These are phyloP conservation scores for Ramalina intermedia DNA, from an alignment of 495 filamentous ascomycete genomes.

Conservation along the genomic window DNA sequence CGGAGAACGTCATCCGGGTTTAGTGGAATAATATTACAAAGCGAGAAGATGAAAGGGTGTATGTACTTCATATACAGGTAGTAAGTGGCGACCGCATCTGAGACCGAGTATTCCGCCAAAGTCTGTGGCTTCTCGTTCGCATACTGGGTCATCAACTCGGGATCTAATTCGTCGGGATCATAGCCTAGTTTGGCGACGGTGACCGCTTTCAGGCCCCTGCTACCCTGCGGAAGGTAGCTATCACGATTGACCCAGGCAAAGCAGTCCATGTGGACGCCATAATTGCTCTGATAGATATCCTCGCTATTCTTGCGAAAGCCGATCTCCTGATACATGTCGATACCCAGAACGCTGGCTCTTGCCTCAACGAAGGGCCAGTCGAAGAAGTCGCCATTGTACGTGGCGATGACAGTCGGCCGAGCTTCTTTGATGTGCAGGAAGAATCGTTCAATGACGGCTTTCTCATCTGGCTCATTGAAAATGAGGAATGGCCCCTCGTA, in stretches of 20 bases:
- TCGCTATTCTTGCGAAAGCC: conserved; percentile 90
- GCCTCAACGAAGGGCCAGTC: conserved; percentile 99
- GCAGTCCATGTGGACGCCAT: conserved; percentile 98
- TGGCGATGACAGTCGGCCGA: conserved; percentile 88
- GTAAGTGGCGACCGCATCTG: conserved; percentile 96
- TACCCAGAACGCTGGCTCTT: conserved; percentile 80
- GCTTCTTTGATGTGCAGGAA: conserved; percentile 93
- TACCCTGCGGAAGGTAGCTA: conserved; percentile 93
- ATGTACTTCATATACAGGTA: conserved; percentile 99
- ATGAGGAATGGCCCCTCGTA: conserved; percentile 91
- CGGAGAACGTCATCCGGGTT: conserved; percentile 83
- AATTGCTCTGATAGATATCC: conserved; percentile 86
- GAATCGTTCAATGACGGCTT: conserved; percentile 74
- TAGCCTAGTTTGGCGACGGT: conserved; percentile 96
- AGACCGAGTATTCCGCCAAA: conserved; percentile 94
- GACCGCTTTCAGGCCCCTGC: conserved; percentile 92
- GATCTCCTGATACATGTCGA: conserved; percentile 98
- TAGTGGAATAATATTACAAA: conserved; percentile 91
- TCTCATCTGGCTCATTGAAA: conserved; percentile 95
- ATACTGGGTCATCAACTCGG: conserved; percentile 93
- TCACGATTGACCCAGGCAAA: conserved; percentile 98
- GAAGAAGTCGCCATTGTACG: conserved; percentile 99
- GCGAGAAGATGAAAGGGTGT: conserved; percentile 96
- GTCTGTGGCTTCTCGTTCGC: conserved; percentile 85
- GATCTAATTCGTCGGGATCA: conserved; percentile 94